Conservation (phyloP, 352 stramenopile genomes). For the Globisporangium okanoganense region DNA sequence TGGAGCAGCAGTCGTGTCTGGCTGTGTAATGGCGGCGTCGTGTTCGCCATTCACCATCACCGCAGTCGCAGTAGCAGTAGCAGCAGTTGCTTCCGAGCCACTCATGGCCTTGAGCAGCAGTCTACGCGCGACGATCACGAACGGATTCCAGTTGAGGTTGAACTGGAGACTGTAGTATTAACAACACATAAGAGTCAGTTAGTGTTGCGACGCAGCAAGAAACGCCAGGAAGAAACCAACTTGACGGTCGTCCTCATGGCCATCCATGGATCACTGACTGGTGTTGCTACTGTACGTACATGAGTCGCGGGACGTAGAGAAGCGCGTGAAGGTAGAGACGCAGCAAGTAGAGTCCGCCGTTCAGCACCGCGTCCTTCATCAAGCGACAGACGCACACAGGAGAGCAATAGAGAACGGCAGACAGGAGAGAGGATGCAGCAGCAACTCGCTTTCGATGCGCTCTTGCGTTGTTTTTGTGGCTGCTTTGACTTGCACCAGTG, state of each 20-base stretch:
- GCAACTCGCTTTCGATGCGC: not conserved
- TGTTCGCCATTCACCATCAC: not conserved
- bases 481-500: too few species aligned
- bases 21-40: not conserved
- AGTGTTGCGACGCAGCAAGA: too few species aligned
- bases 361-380: slow-evolving; percentile 23
- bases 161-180: slow-evolving; percentile 32
- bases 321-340: slow-evolving; percentile 55
- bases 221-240: too few species aligned
- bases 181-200: not conserved
- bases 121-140: slow-evolving; percentile 43
- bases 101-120: slow-evolving; percentile 28
- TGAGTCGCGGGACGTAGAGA: slow-evolving; percentile 60
- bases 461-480: too few species aligned
- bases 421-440: not conserved
- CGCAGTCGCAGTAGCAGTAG: slow-evolving; percentile 4
- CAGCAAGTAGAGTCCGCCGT: slow-evolving; percentile 44
- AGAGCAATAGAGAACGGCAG: not conserved
- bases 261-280: not conserved
- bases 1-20: not conserved
- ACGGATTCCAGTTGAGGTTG: slow-evolving; percentile 67
- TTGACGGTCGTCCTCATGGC: too few species aligned
- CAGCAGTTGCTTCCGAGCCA: slow-evolving; percentile 6
- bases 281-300: slow-evolving; percentile 35
- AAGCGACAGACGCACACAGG: not conserved